Percentiles rank a stretch among this genome's conserved stretches.
Conservation (phyloP, 495 filamentous ascomycete genomes). For the Tuber microsphaerosporum region DNA sequence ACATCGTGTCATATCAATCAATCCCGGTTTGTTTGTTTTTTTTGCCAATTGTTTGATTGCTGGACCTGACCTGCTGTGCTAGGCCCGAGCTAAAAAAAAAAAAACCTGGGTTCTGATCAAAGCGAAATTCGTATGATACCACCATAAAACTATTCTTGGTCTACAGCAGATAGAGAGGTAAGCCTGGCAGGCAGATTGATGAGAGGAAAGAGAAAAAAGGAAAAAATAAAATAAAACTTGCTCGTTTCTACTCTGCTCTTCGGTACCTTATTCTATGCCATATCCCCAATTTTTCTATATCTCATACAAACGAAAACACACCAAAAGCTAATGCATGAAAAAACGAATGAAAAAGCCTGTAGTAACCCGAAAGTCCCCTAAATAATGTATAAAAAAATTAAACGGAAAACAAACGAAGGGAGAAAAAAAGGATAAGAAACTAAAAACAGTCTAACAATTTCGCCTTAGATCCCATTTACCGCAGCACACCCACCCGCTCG, state of each 20-base stretch:
- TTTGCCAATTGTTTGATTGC: background rate
- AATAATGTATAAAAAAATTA: constrained; percentile 8
- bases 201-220: background rate
- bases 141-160: background rate
- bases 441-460: constrained; percentile 37
- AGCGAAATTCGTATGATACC: background rate
- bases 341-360: constrained; percentile 13
- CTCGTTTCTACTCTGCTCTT: background rate
- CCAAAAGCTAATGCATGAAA: constrained; percentile 5
- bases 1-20: background rate
- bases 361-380: background rate
- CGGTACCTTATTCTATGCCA: background rate
- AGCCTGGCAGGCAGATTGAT: background rate
- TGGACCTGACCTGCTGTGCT: background rate
- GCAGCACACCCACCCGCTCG: constrained; percentile 40
- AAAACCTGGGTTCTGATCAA: background rate
- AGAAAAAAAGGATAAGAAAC: constrained; percentile 15
- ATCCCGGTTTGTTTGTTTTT: background rate
- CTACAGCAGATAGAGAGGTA: background rate
- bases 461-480: constrained; percentile 45
- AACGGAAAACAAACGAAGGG: constrained; percentile 21
- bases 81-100: background rate
- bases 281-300: background rate
- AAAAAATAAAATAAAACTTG: background rate
- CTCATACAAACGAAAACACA: background rate